Percentiles rank a stretch among this genome's conserved stretches.
phyloP scores from a whole-genome alignment of 805 yeast genomes.

The Nakazawaea populi region DNA sequence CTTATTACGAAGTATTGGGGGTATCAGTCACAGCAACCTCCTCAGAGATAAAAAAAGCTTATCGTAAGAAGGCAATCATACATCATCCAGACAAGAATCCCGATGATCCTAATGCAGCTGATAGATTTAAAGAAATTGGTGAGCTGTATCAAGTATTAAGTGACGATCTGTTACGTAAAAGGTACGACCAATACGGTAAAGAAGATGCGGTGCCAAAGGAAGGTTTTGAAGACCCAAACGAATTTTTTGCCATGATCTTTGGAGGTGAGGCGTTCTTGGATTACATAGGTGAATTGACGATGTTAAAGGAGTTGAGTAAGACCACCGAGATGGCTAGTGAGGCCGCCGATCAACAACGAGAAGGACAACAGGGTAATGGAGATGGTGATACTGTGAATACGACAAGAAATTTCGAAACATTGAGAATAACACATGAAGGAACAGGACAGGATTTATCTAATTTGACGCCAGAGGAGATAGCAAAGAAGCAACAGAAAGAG shows the following conservation, averaged over 20 bases:
- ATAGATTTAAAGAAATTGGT: conserved; percentile 70
- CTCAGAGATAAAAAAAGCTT: conserved; percentile 86
- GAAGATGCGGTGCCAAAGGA: conserved; percentile 62
- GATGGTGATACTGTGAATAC: neutral
- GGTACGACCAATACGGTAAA: conserved; percentile 84
- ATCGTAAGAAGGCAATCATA: conserved; percentile 80
- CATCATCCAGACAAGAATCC: conserved; percentile 97
- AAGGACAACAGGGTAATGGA: conserved; percentile 5
- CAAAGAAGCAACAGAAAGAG: conserved; percentile 22
- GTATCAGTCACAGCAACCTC: conserved; percentile 66
- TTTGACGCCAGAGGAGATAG: conserved; percentile 19
- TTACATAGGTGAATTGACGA: conserved; percentile 74
- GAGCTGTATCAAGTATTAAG: conserved; percentile 78
- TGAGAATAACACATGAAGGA: conserved; percentile 17
- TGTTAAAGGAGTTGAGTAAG: conserved; percentile 57
- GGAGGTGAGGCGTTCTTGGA: conserved; percentile 77
- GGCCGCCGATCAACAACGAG: conserved; percentile 22
- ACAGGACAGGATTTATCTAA: conserved; percentile 15
- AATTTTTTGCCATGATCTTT: conserved; percentile 76
- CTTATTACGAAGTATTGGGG: conserved; percentile 77
- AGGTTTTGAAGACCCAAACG: conserved; percentile 81
- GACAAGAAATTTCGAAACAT: neutral
- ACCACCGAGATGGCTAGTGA: conserved; percentile 44
- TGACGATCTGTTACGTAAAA: conserved; percentile 59
- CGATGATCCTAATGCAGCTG: conserved; percentile 86